phyloP scores from a whole-genome alignment of 2,329 filamentous ascomycete species.

The Aspergillus amoenus region DNA sequence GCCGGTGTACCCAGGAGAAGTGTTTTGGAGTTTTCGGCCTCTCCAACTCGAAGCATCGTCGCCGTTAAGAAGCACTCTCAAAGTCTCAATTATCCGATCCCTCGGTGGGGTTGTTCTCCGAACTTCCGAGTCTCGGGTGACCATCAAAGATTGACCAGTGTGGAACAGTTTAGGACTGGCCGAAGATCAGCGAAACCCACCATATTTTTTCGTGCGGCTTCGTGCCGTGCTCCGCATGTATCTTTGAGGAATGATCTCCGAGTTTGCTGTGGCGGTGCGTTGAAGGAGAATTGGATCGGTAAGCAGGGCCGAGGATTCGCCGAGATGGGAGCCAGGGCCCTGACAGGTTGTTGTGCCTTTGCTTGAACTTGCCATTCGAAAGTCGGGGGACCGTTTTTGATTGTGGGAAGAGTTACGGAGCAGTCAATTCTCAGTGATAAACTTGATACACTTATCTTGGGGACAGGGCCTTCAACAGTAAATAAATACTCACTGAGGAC shows the following conservation, averaged over 20 bases:
- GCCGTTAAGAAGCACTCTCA: not conserved
- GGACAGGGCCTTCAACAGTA: too few relatives aligned
- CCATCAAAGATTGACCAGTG: not conserved
- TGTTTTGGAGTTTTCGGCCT: not conserved
- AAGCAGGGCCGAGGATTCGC: not conserved
- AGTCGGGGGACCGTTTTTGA: too few relatives aligned
- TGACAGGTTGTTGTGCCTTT: not conserved
- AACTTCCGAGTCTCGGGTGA: not conserved
- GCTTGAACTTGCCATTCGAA: too few relatives aligned
- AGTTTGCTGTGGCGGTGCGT: not conserved
- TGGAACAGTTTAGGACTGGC: not conserved
- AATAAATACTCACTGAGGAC: too few relatives aligned
- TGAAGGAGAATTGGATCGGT: not conserved
- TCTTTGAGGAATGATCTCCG: not conserved
- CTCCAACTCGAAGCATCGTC: not conserved
- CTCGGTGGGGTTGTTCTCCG: not conserved
- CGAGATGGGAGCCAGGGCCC: not conserved
- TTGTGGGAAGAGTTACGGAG: not conserved
- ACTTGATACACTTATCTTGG: too few relatives aligned
- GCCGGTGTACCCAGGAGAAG: not conserved
- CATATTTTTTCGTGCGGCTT: not conserved
- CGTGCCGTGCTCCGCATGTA: not conserved
- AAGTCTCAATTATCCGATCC: not conserved
- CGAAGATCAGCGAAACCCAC: not conserved
- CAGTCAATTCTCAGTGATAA: not conserved